phyloP scores from a whole-genome alignment of 768 basidiomycete species.

The Asterophora lycoperdoides region DNA sequence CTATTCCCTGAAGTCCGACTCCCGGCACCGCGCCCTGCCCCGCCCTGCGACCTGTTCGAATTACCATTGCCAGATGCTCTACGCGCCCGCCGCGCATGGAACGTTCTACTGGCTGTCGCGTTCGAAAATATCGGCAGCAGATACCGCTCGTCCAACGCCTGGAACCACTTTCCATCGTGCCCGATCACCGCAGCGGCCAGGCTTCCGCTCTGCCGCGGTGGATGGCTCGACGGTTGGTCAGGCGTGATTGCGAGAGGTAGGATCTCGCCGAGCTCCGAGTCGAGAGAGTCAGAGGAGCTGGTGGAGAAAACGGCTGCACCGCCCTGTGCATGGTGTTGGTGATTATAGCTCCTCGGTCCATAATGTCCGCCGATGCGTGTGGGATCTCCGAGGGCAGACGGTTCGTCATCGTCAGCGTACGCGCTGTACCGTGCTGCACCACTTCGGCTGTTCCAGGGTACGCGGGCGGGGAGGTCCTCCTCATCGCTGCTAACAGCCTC shows the following conservation, averaged over 20 bases:
- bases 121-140: conserved; percentile 90
- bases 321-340: conserved; percentile 54
- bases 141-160: conserved; percentile 90
- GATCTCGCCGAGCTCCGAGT: conserved; percentile 73
- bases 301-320: conserved; percentile 52
- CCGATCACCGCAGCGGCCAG: conserved; percentile 25
- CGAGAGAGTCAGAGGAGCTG: conserved; percentile 70
- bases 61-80: conserved; percentile 24
- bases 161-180: conserved; percentile 94
- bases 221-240: conserved; percentile 24
- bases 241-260: conserved; percentile 67
- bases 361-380: conserved; percentile 58
- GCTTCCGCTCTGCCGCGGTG: conserved; percentile 16
- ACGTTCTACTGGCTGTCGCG: conserved; percentile 82
- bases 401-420: conserved; percentile 39
- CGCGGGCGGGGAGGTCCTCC: conserved; percentile 40
- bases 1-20: conserved; percentile 28
- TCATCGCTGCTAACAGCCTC: conserved; percentile 64
- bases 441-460: conserved; percentile 34
- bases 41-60: conserved; percentile 30
- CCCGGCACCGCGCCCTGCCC: conserved; percentile 24
- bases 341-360: conserved; percentile 51
- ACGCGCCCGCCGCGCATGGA: conserved; percentile 72
- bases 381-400: conserved; percentile 32
- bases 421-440: conserved; percentile 37